These are phyloP conservation scores for Dictyostelium discoideum DNA, from an alignment of 78 protist species.

Conservation along the genomic window dicty_2.7 NC_007089.4:2145001-2145500, in stretches of 20 bases:
- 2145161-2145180: not conserved
- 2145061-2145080: not conserved
- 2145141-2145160: not conserved
- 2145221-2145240: not conserved
- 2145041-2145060: not conserved
- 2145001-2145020: not conserved
- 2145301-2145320: not conserved
- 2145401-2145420: not conserved
- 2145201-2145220: constrained; percentile 11
- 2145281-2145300: not conserved
- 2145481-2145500: not conserved
- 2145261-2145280: not conserved
- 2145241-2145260: not conserved
- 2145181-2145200: constrained; percentile 34
- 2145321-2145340: not conserved
- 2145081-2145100: not conserved
- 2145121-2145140: not conserved
- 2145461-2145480: not conserved
- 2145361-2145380: no score
- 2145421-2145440: not conserved
- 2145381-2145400: not conserved
- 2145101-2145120: not conserved
- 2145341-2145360: not conserved
- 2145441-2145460: not conserved
- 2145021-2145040: not conserved